These are phyloP conservation scores for Apiospora pterosperma DNA, from an alignment of 2,329 filamentous ascomycete genomes.

Conservation along the genomic window DNA sequence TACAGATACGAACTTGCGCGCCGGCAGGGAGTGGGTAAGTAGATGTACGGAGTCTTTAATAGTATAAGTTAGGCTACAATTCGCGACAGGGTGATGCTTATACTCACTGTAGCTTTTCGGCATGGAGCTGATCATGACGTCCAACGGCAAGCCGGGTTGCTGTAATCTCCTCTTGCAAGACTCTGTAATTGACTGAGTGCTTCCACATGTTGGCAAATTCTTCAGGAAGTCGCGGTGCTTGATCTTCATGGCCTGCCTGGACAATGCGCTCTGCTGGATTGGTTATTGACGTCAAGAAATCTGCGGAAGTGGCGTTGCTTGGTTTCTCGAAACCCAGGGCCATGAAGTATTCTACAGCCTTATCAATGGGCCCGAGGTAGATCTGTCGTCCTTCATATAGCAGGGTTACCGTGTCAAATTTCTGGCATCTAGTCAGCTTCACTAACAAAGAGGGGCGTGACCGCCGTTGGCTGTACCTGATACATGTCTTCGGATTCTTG, in stretches of 20 bases:
- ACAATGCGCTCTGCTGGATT: not conserved
- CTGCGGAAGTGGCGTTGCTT: not conserved
- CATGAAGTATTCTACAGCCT: not conserved
- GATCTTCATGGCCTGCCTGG: not conserved
- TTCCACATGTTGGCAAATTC: not conserved
- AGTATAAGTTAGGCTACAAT: too few species aligned
- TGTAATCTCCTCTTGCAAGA: too few species aligned
- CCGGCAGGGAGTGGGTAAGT: too few species aligned
- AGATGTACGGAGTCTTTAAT: too few species aligned
- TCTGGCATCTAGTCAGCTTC: too few species aligned
- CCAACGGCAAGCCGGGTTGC: too few species aligned
- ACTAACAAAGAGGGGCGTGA: not conserved
- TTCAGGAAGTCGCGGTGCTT: not conserved
- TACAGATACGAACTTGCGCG: not conserved
- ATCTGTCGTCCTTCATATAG: not conserved
- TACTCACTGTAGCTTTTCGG: too few species aligned
- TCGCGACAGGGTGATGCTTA: too few species aligned
- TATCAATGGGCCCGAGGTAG: not conserved
- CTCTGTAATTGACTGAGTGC: too few species aligned
- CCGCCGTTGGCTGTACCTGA: not conserved
- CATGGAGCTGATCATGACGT: too few species aligned
- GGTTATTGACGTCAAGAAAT: not conserved
- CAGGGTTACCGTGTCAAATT: not conserved
- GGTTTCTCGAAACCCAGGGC: not conserved
- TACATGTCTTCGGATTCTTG: not conserved